Conservation (phyloP, 164 flowering plant species). For the Stephania japonica region DNA sequence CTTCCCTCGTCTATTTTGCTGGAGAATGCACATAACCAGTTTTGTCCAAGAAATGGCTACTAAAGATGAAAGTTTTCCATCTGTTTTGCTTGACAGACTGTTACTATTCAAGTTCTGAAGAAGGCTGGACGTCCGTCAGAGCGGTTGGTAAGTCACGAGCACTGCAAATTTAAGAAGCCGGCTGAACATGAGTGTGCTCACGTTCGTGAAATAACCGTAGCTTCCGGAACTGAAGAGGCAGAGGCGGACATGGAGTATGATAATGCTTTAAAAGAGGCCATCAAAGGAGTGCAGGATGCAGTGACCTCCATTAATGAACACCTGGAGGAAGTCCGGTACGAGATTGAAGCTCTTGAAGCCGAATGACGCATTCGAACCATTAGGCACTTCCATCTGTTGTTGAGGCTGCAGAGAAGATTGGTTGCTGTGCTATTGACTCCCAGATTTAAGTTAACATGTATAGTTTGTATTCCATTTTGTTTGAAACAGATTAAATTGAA, state of each 20-base stretch:
- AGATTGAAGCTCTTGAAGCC: constrained; percentile 69
- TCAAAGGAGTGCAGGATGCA: constrained; percentile 87
- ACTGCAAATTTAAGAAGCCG: constrained; percentile 58
- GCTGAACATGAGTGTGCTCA: constrained; percentile 66
- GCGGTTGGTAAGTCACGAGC: constrained; percentile 66
- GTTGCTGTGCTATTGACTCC: too few relatives aligned
- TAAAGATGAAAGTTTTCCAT: not conserved
- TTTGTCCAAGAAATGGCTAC: not conserved
- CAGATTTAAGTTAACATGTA: not conserved
- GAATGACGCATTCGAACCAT: constrained; percentile 7
- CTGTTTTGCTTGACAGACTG: constrained; percentile 45
- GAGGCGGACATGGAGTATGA: constrained; percentile 90
- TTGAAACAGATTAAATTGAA: not conserved
- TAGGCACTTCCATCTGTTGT: too few relatives aligned
- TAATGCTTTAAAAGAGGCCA: constrained; percentile 75
- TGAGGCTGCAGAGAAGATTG: too few relatives aligned
- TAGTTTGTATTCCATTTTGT: not conserved
- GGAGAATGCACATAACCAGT: too few relatives aligned
- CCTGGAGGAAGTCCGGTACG: constrained; percentile 85
- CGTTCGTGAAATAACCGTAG: constrained; percentile 77
- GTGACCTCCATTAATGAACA: constrained; percentile 74
- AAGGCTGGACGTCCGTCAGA: constrained; percentile 95
- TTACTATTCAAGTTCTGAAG: constrained; percentile 81
- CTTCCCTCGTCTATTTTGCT: too few relatives aligned
- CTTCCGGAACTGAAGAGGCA: constrained; percentile 88